Evolutionary conservation across 106 monocot genomes (phyloP), one percentile per base, ranked within the genome.

Genomic region (Platanthera guangdongensis): DNA sequence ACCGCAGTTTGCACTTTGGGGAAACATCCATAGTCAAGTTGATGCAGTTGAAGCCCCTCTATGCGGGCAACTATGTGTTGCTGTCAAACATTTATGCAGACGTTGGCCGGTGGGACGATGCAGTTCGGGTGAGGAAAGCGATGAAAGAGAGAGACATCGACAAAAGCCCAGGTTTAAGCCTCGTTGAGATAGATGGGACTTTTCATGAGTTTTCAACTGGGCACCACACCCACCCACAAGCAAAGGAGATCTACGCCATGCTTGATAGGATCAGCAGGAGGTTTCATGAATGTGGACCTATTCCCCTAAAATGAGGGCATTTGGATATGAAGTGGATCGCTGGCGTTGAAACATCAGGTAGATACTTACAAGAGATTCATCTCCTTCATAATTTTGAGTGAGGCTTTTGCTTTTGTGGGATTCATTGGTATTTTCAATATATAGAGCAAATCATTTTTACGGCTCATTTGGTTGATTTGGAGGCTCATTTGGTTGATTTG

Each of bases 1-100:
- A 90, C 30, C n/a, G 50, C 3, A 76, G 79, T 16, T 1, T 68
- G 12, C 50, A 73, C 19, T 48, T 82, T 2, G 78, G 76, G 2
- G 78, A 84, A 69, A 47, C 52, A 4, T 47, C 74, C 57, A 28
- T 74, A 9, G 8, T 3, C 10, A 14, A 70, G 3, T 64, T 91
- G 71, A 68, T 86, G 19, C 28, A 74, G 57, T 70, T 82, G 46
- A 82, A 84, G 39, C 88, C 91, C 1, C 59, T 52, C 1, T 55
- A 88, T 39, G 80, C 82, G 0, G 85, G 82, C 15, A 86, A 80
- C 46, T 88, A 88, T 50, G 88, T 88, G 28, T 55, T 88, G 55
- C 22, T 82, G 52, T 87, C 91, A n/a, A 92, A 88, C 62, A 67
- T 92, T 54, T 88, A 88, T 55, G 86, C 91, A 8, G 52, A 65